Conservation (phyloP, 805 yeast genomes). For the Yamadazyma akitaensis region DNA sequence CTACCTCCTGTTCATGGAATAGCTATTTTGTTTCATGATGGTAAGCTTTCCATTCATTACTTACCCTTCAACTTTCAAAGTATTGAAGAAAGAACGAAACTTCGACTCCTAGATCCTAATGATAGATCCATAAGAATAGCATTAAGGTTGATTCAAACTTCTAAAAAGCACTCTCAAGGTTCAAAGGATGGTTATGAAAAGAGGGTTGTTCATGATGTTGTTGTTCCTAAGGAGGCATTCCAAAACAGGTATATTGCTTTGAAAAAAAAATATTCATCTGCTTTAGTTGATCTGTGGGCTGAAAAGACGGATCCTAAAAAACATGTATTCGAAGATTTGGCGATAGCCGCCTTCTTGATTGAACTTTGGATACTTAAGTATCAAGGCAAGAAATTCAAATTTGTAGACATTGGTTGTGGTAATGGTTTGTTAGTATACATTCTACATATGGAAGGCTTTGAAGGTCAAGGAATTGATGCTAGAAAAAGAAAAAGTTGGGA, state of each 20-base stretch:
- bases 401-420: conserved; percentile 93
- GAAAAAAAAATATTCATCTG: conserved; percentile 77
- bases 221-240: conserved; percentile 77
- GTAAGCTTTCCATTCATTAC: conserved; percentile 67
- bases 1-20: conserved; percentile 83
- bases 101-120: conserved; percentile 34
- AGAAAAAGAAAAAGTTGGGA: conserved; percentile 86
- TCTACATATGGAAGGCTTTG: conserved; percentile 72
- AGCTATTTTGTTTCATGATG: conserved; percentile 55
- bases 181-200: conserved; percentile 81
- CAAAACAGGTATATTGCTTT: conserved; percentile 78
- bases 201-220: conserved; percentile 82
- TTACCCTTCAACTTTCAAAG: conserved; percentile 48
- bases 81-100: conserved; percentile 14
- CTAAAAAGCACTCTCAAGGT: conserved; percentile 80
- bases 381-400: conserved; percentile 36
- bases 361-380: conserved; percentile 70
- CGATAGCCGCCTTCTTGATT: conserved; percentile 90
- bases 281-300: conserved; percentile 78
- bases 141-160: conserved; percentile 71
- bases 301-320: conserved; percentile 93
- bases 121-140: conserved; percentile 82
- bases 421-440: conserved; percentile 84
- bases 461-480: conserved; percentile 86
- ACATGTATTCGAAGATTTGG: conserved; percentile 94